phyloP scores from a whole-genome alignment of 305 asterid species.

The Ilex paraguariensis region DNA sequence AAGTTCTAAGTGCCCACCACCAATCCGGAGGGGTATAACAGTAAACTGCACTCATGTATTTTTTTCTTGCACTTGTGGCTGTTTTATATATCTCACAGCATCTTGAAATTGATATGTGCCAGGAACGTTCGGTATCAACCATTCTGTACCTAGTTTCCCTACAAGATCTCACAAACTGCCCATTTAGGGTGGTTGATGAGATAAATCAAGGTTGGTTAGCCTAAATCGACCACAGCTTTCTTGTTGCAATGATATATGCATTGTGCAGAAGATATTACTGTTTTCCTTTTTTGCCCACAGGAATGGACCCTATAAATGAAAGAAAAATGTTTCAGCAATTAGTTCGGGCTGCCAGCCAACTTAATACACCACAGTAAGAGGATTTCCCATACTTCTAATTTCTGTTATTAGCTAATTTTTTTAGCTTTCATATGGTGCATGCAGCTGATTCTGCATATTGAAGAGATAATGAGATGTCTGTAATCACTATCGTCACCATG shows the following conservation, averaged over 20 bases:
- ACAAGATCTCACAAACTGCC: slow-evolving; percentile 98
- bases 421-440: no score
- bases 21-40: slow-evolving; percentile 97
- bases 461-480: neutral
- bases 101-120: slow-evolving; percentile 16
- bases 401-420: neutral
- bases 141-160: slow-evolving; percentile 95
- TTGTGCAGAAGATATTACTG: slow-evolving; percentile 8
- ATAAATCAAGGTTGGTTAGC: slow-evolving; percentile 85
- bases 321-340: slow-evolving; percentile 98
- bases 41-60: slow-evolving; percentile 16
- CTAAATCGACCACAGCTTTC: slow-evolving; percentile 4
- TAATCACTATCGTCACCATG: neutral
- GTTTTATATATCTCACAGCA: slow-evolving; percentile 19
- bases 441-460: neutral
- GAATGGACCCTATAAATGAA: slow-evolving; percentile 98
- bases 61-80: slow-evolving; percentile 17
- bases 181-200: slow-evolving; percentile 98
- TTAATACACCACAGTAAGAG: slow-evolving; percentile 90
- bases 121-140: slow-evolving; percentile 99
- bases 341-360: slow-evolving; percentile 95
- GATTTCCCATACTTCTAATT: neutral
- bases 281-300: slow-evolving; percentile 23
- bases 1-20: slow-evolving; percentile 94
- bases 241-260: neutral